These are phyloP conservation scores for Xylaria telfairii DNA, from an alignment of 495 filamentous ascomycete species.

Conservation along the genomic window DNA sequence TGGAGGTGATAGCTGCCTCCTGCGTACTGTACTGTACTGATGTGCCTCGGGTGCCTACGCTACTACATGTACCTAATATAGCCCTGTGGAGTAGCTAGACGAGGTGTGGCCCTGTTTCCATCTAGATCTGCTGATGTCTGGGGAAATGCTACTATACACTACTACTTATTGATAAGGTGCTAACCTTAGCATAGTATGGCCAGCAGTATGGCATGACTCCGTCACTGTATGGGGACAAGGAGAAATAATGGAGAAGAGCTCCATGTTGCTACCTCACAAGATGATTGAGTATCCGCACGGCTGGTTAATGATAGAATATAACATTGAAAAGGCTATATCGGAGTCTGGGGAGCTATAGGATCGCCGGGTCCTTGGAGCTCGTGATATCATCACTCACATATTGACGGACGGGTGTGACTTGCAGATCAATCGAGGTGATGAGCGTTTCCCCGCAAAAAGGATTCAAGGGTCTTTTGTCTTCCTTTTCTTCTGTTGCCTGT, in stretches of 20 bases:
- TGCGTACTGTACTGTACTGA: background rate
- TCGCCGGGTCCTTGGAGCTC: slow-evolving; percentile 13
- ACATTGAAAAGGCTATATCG: background rate
- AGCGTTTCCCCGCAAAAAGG: slow-evolving; percentile 3
- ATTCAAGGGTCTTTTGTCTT: slow-evolving; percentile 6
- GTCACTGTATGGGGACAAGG: slow-evolving; percentile 6
- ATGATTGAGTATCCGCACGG: background rate
- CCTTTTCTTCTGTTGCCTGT: background rate
- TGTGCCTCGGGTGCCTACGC: background rate
- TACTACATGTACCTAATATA: slow-evolving; percentile 10
- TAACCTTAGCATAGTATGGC: background rate
- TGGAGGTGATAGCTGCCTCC: slow-evolving; percentile 3
- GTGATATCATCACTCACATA: slow-evolving; percentile 21
- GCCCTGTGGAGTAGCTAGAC: background rate
- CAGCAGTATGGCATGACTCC: background rate
- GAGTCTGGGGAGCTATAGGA: background rate
- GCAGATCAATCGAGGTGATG: slow-evolving; percentile 9
- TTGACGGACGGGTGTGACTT: background rate
- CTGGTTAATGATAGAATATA: background rate
- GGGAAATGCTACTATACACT: slow-evolving; percentile 12
- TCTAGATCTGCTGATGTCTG: slow-evolving; percentile 15
- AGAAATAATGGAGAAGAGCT: background rate
- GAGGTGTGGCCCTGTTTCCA: background rate
- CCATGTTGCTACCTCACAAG: background rate
- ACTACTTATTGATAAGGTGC: too few relatives aligned